Evolutionary conservation across 176 grass and related monocot genomes (phyloP).

Genomic region (Themeda triandra): DNA sequence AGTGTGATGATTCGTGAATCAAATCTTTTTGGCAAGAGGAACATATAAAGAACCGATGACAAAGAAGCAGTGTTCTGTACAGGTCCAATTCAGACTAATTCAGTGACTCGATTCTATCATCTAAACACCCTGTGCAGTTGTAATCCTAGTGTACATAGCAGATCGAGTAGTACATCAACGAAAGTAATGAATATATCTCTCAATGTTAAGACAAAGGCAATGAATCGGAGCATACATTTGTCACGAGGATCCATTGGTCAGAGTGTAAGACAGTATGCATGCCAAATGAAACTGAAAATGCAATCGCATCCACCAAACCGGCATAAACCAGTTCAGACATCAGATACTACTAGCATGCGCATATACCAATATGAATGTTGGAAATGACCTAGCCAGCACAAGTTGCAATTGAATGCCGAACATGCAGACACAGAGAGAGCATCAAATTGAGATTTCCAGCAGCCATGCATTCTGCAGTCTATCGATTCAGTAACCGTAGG

Average conservation of each 20-base stretch:
- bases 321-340: neutral
- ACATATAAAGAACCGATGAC: neutral
- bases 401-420: neutral
- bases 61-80: neutral
- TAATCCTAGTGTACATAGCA: no score
- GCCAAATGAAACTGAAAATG: neutral
- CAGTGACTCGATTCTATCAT: neutral
- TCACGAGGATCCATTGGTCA: neutral
- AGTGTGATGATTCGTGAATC: neutral
- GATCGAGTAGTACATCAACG: no score
- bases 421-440: neutral
- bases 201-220: no score
- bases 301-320: neutral
- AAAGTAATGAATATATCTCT: no score
- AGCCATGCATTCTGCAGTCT: no score
- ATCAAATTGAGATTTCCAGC: no score
- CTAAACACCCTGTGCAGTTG: no score
- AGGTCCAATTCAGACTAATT: neutral
- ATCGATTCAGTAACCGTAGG: no score
- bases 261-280: neutral
- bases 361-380: neutral
- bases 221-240: no score
- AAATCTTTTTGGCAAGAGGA: neutral
- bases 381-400: neutral
- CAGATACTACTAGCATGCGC: neutral